These are phyloP conservation scores for Kwoniella mangroviensis DNA, from an alignment of 768 basidiomycete species.

Conservation along the genomic window DNA sequence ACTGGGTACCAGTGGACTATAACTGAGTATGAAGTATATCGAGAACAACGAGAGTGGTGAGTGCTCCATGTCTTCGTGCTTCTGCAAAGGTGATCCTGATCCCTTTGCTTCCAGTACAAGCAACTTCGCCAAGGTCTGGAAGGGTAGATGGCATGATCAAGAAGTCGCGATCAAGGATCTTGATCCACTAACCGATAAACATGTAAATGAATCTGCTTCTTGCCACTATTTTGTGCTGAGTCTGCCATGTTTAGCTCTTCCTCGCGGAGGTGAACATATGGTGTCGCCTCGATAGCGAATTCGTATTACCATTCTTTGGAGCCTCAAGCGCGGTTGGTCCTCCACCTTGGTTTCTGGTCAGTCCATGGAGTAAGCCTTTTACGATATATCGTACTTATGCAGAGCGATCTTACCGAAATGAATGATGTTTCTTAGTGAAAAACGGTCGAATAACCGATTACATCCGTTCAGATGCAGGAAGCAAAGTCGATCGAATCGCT, in stretches of 20 bases:
- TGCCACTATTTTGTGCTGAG: background rate
- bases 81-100: background rate
- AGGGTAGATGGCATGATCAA: conserved; percentile 71
- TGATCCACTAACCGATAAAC: conserved; percentile 27
- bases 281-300: conserved; percentile 70
- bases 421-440: conserved; percentile 52
- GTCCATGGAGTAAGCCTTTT: conserved; percentile 63
- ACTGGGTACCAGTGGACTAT: conserved; percentile 62
- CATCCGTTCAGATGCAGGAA: conserved; percentile 60
- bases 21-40: conserved; percentile 66
- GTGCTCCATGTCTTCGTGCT: background rate
- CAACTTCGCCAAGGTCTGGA: conserved; percentile 76
- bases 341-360: conserved; percentile 79
- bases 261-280: conserved; percentile 74
- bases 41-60: conserved; percentile 66
- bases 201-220: conserved; percentile 17
- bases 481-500: conserved; percentile 30
- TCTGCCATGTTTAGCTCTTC: conserved; percentile 64
- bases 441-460: conserved; percentile 70
- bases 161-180: conserved; percentile 63
- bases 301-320: conserved; percentile 75
- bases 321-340: conserved; percentile 73
- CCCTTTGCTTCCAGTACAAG: conserved; percentile 61
- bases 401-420: background rate
- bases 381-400: too few relatives aligned